Evolutionary conservation across 345 rosid genomes (phyloP), one percentile per base, ranked within the genome.

Genomic region (Camelina neglecta): DNA sequence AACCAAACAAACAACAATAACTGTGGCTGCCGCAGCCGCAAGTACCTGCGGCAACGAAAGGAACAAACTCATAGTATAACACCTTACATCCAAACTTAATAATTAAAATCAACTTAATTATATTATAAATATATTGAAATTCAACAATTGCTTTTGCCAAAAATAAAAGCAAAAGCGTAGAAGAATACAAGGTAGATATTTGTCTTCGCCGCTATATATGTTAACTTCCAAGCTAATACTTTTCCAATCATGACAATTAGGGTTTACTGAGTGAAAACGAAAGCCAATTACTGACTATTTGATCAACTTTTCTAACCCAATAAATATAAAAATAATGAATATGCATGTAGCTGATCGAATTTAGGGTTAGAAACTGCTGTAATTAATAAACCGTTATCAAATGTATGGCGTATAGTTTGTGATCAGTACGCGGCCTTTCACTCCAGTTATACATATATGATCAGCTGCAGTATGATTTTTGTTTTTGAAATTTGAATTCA

Each of bases 201-300:
- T 44, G 13, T 65, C 47, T 44, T 33, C 31, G 49, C 66, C 53
- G 20, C 49, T 31, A 8, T 26, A 65, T 62, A 13, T 68, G 11
- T 38, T 33, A 35, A 59, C 44, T 44, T 39, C 66, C 21, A 53
- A 29, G 20, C 49, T 29, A 9, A 50, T 26, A 67, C 36, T 59
- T 67, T 39, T 59, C 53, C 60, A 18, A 42, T 44, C 65, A 55
- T 47, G 75, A 63, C n/a, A 71, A 54, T 75, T 73, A 74, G 76
- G 73, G 74, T 83, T 73, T 21, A 85, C 85, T 76, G 60, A 65
- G 45, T 33, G 83, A 83, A 74, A 83, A 78, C 48, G 84, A 75
- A 80, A 70, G 75, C 60, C 38, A 62, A 26, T 55, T 54, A 42
- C 48, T 51, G 54, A 67, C 12, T 74, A 3, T 39, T 60, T 23